Conservation (phyloP, 768 basidiomycete species). For the Lactarius evosmus region DNA sequence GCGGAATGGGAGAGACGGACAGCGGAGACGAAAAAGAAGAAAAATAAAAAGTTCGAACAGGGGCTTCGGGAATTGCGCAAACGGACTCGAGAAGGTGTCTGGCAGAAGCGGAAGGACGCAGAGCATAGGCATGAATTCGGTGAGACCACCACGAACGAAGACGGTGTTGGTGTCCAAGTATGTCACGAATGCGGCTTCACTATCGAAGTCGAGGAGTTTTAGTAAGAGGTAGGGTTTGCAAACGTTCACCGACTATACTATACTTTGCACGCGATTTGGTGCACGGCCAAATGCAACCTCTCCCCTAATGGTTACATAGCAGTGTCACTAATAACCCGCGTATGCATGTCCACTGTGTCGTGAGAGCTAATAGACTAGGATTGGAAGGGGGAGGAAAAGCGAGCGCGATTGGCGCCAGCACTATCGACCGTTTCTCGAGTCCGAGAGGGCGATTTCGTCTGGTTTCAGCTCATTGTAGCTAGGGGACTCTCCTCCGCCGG, state of each 20-base stretch:
- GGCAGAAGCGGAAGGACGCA: conserved; percentile 81
- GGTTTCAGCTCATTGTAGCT: conserved; percentile 16
- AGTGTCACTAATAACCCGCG: conserved; percentile 7
- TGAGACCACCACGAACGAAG: conserved; percentile 47
- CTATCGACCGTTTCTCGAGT: conserved; percentile 28
- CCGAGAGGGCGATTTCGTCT: conserved; percentile 25
- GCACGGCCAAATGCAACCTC: background rate
- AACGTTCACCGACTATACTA: too few species aligned
- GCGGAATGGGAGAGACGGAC: conserved; percentile 78
- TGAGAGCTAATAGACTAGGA: conserved; percentile 2
- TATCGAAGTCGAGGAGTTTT: conserved; percentile 84
- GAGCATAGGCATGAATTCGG: conserved; percentile 89
- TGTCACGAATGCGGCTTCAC: conserved; percentile 91
- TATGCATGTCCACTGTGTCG: conserved; percentile 5
- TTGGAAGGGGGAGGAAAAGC: conserved; percentile 1
- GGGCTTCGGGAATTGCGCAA: conserved; percentile 78
- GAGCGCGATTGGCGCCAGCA: background rate
- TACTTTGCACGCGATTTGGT: background rate
- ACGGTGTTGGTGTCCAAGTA: conserved; percentile 63
- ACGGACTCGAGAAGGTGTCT: conserved; percentile 84
- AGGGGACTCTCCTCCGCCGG: conserved; percentile 15
- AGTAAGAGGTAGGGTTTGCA: conserved; percentile 14
- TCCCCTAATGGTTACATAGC: conserved; percentile 5
- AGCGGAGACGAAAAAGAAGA: conserved; percentile 82
- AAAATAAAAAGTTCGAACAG: conserved; percentile 94